A percentile compares a stretch with the other conserved stretches of the same genome.
Conservation (phyloP, 495 filamentous ascomycete species). For the Xylaria flabelliformis region DNA sequence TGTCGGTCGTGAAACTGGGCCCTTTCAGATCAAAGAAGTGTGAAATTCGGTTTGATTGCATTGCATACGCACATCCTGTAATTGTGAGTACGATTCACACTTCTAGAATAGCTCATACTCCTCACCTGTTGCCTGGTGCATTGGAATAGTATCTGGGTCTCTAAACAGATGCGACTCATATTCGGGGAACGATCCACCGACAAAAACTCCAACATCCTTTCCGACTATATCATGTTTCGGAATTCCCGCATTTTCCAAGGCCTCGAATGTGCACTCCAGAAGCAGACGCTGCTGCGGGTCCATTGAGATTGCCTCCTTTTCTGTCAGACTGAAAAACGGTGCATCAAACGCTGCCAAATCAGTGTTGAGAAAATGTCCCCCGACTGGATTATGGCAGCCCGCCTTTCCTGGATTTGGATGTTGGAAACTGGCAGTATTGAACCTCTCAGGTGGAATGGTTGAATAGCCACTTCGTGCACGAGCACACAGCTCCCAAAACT, state of each 20-base stretch:
- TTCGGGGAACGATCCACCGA: constrained; percentile 85
- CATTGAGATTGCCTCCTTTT: constrained; percentile 74
- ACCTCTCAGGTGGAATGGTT: constrained; percentile 73
- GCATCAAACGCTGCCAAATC: constrained; percentile 81
- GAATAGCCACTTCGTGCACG: constrained; percentile 65
- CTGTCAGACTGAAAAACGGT: constrained; percentile 83
- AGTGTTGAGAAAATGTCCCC: constrained; percentile 77
- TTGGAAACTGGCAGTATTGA: constrained; percentile 69
- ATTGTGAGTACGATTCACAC: constrained; percentile 38
- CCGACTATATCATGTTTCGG: constrained; percentile 76
- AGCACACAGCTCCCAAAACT: constrained; percentile 65
- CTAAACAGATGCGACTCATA: constrained; percentile 81
- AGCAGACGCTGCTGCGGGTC: constrained; percentile 85
- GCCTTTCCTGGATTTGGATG: constrained; percentile 78
- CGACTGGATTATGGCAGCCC: constrained; percentile 75
- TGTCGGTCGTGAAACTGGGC: constrained; percentile 78
- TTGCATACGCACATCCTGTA: constrained; percentile 55
- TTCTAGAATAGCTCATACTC: constrained; percentile 56
- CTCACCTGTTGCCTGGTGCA: constrained; percentile 55
- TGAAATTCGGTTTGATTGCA: constrained; percentile 69
- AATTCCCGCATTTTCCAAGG: constrained; percentile 86
- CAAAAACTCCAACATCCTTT: constrained; percentile 81
- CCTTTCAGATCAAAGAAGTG: constrained; percentile 65
- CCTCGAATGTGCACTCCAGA: constrained; percentile 83
- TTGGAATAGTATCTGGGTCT: constrained; percentile 69